Evolutionary conservation across 1,139 yeast species (phyloP).

Genomic region (Diutina neorugosa): DNA sequence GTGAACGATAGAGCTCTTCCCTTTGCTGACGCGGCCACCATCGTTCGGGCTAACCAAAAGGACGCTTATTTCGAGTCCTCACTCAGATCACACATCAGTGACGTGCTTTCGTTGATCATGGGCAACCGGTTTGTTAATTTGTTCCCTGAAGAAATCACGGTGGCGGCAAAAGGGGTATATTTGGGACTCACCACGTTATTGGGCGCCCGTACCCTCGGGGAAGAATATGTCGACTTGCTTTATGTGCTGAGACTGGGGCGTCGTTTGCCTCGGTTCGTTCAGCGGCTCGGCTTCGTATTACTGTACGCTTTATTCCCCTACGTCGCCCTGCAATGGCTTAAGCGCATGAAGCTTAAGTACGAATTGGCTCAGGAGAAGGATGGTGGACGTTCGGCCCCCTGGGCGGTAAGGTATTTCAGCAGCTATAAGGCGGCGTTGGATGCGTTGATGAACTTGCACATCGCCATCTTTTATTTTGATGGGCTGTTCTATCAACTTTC

Average conservation of each 20-base stretch:
- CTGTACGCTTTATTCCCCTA: constrained; percentile 51
- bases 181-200: constrained; percentile 58
- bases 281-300: constrained; percentile 40
- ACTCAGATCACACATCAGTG: constrained; percentile 42
- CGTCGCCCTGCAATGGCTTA: constrained; percentile 22
- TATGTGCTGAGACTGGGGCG: constrained; percentile 47
- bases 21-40: constrained; percentile 37
- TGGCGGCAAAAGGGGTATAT: constrained; percentile 47
- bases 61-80: constrained; percentile 61
- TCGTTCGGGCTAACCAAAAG: constrained; percentile 77
- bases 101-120: constrained; percentile 39
- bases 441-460: constrained; percentile 48
- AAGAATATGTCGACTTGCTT: constrained; percentile 80
- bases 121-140: constrained; percentile 63
- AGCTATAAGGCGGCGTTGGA: constrained; percentile 37
- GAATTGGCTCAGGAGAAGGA: constrained; percentile 8
- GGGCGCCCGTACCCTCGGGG: constrained; percentile 81
- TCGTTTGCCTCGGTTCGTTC: constrained; percentile 33
- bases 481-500: constrained; percentile 74
- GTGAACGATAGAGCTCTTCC: constrained; percentile 23
- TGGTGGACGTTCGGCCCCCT: constrained; percentile 6
- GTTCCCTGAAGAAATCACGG: constrained; percentile 51
- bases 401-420: constrained; percentile 14
- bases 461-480: constrained; percentile 69
- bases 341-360: constrained; percentile 13